Percentiles rank a stretch among this genome's conserved stretches.
These are phyloP conservation scores for Paecilomyces formosus DNA, from an alignment of 2,329 filamentous ascomycete species.

Conservation along the genomic window DNA sequence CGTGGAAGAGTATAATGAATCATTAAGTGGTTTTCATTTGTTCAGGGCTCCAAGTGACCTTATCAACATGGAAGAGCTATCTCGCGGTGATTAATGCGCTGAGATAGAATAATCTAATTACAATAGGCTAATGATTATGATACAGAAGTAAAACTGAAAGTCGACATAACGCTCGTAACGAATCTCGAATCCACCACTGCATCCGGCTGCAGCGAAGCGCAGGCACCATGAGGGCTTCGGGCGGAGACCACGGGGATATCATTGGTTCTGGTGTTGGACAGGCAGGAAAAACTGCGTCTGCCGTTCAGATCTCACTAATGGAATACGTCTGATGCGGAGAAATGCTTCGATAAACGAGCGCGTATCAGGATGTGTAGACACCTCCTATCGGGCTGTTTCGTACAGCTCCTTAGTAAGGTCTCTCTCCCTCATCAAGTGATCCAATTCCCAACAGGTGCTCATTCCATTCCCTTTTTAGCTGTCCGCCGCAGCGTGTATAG, in stretches of 20 bases:
- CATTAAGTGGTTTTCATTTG: not conserved
- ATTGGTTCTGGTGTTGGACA: not conserved
- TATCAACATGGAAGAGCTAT: not conserved
- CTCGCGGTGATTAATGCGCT: not conserved
- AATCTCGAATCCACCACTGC: not conserved
- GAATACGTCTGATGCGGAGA: not conserved
- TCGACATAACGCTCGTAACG: not conserved
- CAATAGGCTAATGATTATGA: not conserved
- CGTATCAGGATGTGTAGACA: not conserved
- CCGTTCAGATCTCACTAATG: not conserved
- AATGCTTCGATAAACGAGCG: not conserved
- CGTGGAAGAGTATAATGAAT: not conserved
- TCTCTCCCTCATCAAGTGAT: not conserved
- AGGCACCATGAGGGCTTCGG: not conserved
- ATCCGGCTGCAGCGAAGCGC: not conserved
- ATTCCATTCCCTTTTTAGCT: not conserved
- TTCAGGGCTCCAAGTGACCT: not conserved
- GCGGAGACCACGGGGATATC: not conserved
- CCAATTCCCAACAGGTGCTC: not conserved
- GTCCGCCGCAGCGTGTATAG: not conserved
- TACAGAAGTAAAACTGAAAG: not conserved
- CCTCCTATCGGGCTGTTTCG: not conserved
- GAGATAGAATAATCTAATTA: not conserved
- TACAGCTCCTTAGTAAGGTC: not conserved
- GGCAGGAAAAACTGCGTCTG: not conserved